phyloP scores from a whole-genome alignment of 352 stramenopile genomes.

The Phytophthora crassamura region DNA sequence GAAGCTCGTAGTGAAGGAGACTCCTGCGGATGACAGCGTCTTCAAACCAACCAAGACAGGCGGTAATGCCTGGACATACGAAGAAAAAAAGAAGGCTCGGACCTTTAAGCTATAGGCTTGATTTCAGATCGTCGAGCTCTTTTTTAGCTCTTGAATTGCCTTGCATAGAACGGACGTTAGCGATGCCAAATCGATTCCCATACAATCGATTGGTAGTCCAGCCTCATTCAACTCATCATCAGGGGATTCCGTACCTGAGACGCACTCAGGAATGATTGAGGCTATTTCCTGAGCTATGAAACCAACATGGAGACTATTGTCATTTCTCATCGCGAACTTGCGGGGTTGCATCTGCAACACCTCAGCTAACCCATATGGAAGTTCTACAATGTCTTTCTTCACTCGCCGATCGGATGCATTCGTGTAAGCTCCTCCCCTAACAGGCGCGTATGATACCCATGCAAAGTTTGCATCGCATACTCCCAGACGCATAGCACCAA shows the following conservation, averaged over 20 bases:
- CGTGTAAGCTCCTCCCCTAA: neutral
- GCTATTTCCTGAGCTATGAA: neutral
- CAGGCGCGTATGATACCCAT: neutral
- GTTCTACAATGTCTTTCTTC: conserved; percentile 2
- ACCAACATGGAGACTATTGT: neutral
- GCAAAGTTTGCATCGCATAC: neutral
- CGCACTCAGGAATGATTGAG: neutral
- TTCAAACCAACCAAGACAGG: no score
- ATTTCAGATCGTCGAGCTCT: no score
- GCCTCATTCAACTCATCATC: conserved; percentile 2
- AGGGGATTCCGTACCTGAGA: neutral
- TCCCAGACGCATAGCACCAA: neutral
- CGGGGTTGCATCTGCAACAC: no score
- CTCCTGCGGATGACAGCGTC: no score
- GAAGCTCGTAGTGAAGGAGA: no score
- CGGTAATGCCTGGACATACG: no score
- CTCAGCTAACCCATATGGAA: neutral
- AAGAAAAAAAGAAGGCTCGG: no score
- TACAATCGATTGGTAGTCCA: neutral
- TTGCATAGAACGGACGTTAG: no score
- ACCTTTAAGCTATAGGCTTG: no score
- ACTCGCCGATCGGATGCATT: conserved; percentile 3
- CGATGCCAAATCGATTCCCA: conserved; percentile 2
- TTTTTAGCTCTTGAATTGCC: no score
- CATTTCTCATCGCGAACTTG: no score